Evolutionary conservation across 78 protist species (phyloP).

Genomic region (slime mould (Dictyostelium discoideum)): dicty_2.7 NC_007089.4:471501-472000

Average conservation of each 20-base stretch:
- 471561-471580: neutral
- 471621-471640: conserved; percentile 19
- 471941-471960: neutral
- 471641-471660: neutral
- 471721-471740: neutral
- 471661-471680: conserved; percentile 28
- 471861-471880: conserved; percentile 35
- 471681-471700: neutral
- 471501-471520: neutral
- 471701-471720: neutral
- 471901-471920: neutral
- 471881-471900: neutral
- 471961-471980: neutral
- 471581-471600: neutral
- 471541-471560: conserved; percentile 2
- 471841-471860: neutral
- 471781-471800: conserved; percentile 30
- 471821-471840: conserved; percentile 31
- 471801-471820: conserved; percentile 55
- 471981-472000: neutral
- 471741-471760: neutral
- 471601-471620: conserved; percentile 1
- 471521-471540: neutral
- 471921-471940: neutral
- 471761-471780: neutral